Base-by-base conservation (phyloP, 2,329 filamentous ascomycete genomes). In the Sordariomycetes sp. region DNA sequence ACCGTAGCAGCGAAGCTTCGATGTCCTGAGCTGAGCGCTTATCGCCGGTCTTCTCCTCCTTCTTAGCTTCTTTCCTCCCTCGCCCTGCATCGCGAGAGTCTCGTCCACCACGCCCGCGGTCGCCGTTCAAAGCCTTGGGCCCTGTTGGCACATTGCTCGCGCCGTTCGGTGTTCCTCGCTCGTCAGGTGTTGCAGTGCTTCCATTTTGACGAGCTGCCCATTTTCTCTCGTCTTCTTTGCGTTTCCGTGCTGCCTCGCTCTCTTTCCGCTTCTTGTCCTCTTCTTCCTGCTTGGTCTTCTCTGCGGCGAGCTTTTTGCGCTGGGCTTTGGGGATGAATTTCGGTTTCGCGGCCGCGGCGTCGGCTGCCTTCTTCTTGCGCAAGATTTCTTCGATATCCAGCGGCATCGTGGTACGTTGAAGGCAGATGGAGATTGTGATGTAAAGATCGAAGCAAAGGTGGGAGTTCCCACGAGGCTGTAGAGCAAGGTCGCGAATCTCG, bases 341-440 rank as follows among this genome's bases (percentile, higher is more conserved):
- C 5, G 87, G 87, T 68, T 92, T 94, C 36, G 85, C 74, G 8
- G 86, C 82, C 12, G 82, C 86, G 23, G 82, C 83, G 58, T 92
- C 86, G 19, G 84, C 82, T 41, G 85, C 86, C 52, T 83, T 85
- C 68, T 93, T 93, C 61, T 88, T 82, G 45, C 78, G 76, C 16
- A 94, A 61, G 5, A 94, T 72, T 47, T 94, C 84, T 57, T 94
- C 87, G 37, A 94, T 80, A 52, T 86, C 88, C 31, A 94, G 64
- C 35, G 58, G 57, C 58, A 61, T 61, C 10, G 17, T 45, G 37
- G 11, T 29, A 8, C 19, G 19, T 32, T 16, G 9, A 17, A 19
- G 7, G 26, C 16, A 8, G n/a, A 19, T 4, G 27, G 11, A 30
- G 27, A 10, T 30, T 20, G 29, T 20, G 26, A 15, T 12, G 26